phyloP scores from a whole-genome alignment of 2,329 filamentous ascomycete genomes.

The Sclerotinia trifoliorum region DNA sequence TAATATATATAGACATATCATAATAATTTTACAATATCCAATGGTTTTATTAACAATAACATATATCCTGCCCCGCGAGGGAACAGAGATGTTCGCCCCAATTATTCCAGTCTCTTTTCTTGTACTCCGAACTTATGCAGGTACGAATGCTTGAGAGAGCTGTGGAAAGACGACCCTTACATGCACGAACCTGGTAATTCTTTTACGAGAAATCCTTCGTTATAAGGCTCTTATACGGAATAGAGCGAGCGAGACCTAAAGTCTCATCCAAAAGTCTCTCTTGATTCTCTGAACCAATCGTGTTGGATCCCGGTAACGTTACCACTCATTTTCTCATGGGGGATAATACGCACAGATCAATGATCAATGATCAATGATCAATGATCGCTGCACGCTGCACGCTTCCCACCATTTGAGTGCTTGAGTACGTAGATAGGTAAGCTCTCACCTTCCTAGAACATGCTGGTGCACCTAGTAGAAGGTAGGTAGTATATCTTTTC shows the following conservation, averaged over 20 bases:
- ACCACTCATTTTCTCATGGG: too few relatives aligned
- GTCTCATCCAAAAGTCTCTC: background rate
- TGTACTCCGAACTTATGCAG: background rate
- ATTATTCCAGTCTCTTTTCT: background rate
- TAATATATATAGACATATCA: background rate
- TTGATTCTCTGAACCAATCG: background rate
- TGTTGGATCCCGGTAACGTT: background rate
- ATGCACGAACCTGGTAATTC: background rate
- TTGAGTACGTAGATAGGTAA: too few relatives aligned
- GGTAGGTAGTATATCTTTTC: background rate
- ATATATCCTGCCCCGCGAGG: background rate
- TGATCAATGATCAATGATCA: background rate
- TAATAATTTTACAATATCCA: background rate
- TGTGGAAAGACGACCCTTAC: background rate
- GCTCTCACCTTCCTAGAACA: too few relatives aligned
- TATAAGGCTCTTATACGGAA: background rate
- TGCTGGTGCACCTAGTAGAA: too few relatives aligned
- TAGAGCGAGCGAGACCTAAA: background rate
- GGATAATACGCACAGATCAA: conserved; percentile 5
- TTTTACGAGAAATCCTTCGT: background rate
- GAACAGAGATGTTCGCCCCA: background rate
- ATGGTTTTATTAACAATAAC: background rate
- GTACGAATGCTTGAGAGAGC: background rate
- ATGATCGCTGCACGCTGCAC: too few relatives aligned
- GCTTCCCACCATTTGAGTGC: too few relatives aligned